A percentile compares a stretch with the other conserved stretches of the same genome.
Conservation (phyloP, 306 rosid species). For the Gastrolobium villosum region DNA sequence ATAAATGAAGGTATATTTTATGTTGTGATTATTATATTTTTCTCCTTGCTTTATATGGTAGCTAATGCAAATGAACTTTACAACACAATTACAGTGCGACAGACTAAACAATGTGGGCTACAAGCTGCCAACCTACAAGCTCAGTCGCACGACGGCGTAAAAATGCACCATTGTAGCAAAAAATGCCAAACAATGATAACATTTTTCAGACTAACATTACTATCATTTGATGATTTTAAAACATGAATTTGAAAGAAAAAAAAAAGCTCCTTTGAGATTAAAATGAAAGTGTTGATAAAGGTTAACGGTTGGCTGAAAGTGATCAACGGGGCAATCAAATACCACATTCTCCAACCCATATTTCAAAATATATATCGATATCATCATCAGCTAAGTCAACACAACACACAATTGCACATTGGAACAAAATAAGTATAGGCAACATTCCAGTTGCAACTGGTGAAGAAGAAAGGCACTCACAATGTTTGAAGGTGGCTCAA, state of each 20-base stretch:
- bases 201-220: neutral
- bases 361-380: no score
- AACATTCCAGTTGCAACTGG: slow-evolving; percentile 29
- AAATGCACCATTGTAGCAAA: neutral
- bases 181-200: neutral
- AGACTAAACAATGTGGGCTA: neutral
- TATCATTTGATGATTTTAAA: slow-evolving; percentile 1
- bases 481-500: slow-evolving; percentile 81
- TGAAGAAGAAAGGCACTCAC: slow-evolving; percentile 61
- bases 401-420: neutral
- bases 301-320: no score
- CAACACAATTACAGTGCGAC: slow-evolving; percentile 10
- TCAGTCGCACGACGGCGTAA: slow-evolving; percentile 1
- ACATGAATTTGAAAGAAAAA: slow-evolving; percentile 8
- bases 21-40: neutral
- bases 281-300: no score
- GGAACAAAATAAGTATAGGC: slow-evolving; percentile 6
- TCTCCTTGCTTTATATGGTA: neutral
- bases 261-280: neutral
- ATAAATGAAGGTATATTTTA: neutral
- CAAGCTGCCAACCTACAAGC: neutral
- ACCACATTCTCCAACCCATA: no score
- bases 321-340: no score
- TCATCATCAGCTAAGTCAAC: neutral
- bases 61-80: slow-evolving; percentile 1